Percentiles rank a stretch among this genome's conserved stretches.
Evolutionary conservation across 106 monocot genomes (phyloP).

Genomic region (Vanilla planifolia): DNA sequence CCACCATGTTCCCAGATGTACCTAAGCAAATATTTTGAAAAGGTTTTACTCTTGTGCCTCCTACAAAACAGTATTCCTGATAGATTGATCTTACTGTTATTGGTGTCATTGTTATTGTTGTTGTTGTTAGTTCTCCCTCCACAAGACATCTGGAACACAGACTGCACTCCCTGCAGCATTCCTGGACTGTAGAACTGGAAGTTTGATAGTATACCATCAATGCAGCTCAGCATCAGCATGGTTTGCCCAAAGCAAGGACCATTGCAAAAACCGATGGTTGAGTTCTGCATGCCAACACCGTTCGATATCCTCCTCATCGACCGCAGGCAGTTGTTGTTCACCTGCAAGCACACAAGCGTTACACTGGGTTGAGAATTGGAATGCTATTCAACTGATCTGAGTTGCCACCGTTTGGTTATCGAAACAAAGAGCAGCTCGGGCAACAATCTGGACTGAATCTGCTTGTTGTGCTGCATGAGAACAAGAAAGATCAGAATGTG

Average conservation of each 20-base stretch:
- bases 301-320: not conserved
- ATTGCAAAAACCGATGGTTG: constrained; percentile 3
- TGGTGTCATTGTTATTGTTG: not conserved
- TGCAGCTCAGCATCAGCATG: constrained; percentile 15
- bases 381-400: not conserved
- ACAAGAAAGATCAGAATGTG: too few species aligned
- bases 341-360: not conserved
- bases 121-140: constrained; percentile 5
- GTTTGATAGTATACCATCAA: constrained; percentile 17
- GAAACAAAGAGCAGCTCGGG: constrained; percentile 20
- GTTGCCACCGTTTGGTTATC: constrained; percentile 19
- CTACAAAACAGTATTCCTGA: too few species aligned
- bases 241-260: constrained; percentile 19
- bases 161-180: constrained; percentile 11
- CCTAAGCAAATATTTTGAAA: not conserved
- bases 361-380: not conserved
- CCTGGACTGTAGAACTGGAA: constrained; percentile 15
- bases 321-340: constrained; percentile 5
- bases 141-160: constrained; percentile 17
- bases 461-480: constrained; percentile 10
- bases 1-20: constrained; percentile 8
- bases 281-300: not conserved
- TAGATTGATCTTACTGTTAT: not conserved
- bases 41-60: not conserved
- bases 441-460: constrained; percentile 19